Evolutionary conservation across 1,284 basidiomycete genomes (phyloP).

Genomic region (Chondrostereum purpureum): DNA sequence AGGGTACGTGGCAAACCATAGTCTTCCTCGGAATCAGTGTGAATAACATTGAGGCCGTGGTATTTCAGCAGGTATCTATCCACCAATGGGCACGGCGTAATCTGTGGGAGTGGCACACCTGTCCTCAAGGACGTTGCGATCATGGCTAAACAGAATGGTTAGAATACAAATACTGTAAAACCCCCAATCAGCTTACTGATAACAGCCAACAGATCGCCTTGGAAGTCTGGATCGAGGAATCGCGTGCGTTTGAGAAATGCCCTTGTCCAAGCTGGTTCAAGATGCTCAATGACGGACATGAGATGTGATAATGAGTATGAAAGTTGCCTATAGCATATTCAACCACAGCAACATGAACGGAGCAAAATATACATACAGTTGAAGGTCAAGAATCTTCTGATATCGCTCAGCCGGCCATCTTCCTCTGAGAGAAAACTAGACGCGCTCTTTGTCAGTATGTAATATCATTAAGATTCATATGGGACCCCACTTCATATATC

Average conservation of each 20-base stretch:
- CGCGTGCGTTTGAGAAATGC: constrained; percentile 74
- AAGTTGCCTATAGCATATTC: constrained; percentile 39
- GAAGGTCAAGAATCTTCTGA: constrained; percentile 56
- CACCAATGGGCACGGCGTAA: constrained; percentile 78
- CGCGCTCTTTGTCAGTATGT: not conserved
- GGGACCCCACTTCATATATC: constrained; percentile 51
- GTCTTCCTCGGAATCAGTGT: constrained; percentile 61
- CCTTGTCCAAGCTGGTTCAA: constrained; percentile 67
- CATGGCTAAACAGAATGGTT: constrained; percentile 38
- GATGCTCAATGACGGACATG: constrained; percentile 54
- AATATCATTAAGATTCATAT: not conserved
- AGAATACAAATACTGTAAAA: not conserved
- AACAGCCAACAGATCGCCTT: constrained; percentile 78
- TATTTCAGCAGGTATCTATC: constrained; percentile 64
- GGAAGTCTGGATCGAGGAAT: constrained; percentile 74
- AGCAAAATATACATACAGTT: constrained; percentile 38
- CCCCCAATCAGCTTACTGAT: constrained; percentile 48
- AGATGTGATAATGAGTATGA: constrained; percentile 58
- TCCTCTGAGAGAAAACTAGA: constrained; percentile 60
- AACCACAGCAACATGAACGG: not conserved
- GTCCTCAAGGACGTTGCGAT: constrained; percentile 70
- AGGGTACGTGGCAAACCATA: constrained; percentile 60
- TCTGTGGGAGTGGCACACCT: constrained; percentile 75
- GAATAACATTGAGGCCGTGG: constrained; percentile 58
- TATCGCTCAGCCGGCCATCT: constrained; percentile 67